Percentiles rank a stretch among this genome's conserved stretches.
These are phyloP conservation scores for Alternaria metachromatica DNA, from an alignment of 2,329 filamentous ascomycete species.

Conservation along the genomic window DNA sequence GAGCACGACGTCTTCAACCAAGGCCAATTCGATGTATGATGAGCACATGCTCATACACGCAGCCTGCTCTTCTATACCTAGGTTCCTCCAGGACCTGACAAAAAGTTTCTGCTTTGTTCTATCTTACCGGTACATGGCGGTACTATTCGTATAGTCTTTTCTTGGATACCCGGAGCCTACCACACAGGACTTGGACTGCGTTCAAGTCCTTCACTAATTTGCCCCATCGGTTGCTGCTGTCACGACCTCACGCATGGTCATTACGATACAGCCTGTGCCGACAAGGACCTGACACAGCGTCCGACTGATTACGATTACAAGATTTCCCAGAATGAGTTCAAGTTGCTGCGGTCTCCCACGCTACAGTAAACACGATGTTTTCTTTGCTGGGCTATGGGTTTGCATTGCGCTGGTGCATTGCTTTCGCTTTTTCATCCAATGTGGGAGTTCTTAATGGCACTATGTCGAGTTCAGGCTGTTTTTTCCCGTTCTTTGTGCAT, in stretches of 20 bases:
- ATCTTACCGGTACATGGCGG: constrained; percentile 24
- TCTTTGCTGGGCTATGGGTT: constrained; percentile 28
- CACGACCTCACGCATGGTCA: constrained; percentile 5
- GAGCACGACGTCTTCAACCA: constrained; percentile 58
- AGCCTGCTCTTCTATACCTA: constrained; percentile 7
- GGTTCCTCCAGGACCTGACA: constrained; percentile 24
- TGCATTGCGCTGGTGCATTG: constrained; percentile 46
- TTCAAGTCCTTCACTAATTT: constrained; percentile 20
- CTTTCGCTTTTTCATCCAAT: constrained; percentile 28
- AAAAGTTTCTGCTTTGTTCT: constrained; percentile 42
- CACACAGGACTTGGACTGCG: constrained; percentile 30
- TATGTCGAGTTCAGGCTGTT: constrained; percentile 13
- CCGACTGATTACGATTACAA: constrained; percentile 9
- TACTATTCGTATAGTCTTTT: constrained; percentile 28
- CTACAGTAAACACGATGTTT: constrained; percentile 22
- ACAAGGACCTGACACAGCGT: constrained; percentile 1
- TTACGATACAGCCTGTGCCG: not conserved
- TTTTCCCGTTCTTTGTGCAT: constrained; percentile 15
- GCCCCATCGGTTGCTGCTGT: constrained; percentile 12
- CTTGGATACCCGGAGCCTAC: constrained; percentile 41
- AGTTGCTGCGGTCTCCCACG: constrained; percentile 7
- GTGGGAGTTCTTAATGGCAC: constrained; percentile 11
- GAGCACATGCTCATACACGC: constrained; percentile 8
- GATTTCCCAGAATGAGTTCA: constrained; percentile 17
- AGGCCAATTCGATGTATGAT: constrained; percentile 48